Evolutionary conservation across 176 grass and related monocot species (phyloP).

Genomic region (Elymus sibiricus): DNA sequence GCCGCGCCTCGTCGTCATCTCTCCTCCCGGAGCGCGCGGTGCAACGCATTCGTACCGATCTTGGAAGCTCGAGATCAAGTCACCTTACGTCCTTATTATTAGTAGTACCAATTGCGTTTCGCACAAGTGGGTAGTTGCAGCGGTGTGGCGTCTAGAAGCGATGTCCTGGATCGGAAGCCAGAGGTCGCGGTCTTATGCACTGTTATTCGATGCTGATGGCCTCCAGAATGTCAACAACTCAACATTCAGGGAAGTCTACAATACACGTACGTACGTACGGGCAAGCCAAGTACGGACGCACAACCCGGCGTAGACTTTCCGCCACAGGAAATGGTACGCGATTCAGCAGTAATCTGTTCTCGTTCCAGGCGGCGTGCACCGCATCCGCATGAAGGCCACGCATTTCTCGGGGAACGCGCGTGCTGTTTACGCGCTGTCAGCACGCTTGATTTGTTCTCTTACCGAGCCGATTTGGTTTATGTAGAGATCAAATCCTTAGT

Average conservation of each 20-base stretch:
- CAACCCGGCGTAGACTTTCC: not conserved
- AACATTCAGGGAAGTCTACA: not conserved
- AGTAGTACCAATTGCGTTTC: not conserved
- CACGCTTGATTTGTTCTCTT: not conserved
- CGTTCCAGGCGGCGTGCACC: not conserved
- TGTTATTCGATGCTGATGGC: not conserved
- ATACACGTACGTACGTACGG: not conserved
- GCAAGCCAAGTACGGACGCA: not conserved
- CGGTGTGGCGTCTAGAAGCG: not conserved
- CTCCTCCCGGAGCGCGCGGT: not conserved
- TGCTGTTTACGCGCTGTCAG: not conserved
- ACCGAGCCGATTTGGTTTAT: not conserved
- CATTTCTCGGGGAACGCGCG: not conserved
- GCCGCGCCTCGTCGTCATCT: not conserved
- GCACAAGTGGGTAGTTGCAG: not conserved
- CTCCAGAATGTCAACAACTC: conserved; percentile 3
- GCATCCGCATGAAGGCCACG: not conserved
- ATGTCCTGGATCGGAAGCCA: not conserved
- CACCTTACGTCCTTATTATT: not conserved
- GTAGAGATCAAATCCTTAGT: not conserved
- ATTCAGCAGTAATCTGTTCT: not conserved
- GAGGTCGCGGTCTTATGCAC: not conserved
- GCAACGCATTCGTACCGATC: not conserved
- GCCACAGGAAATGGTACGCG: not conserved
- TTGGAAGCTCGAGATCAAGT: not conserved